Percentiles rank a stretch among this genome's conserved stretches.
Evolutionary conservation across 352 stramenopile species (phyloP).

Genomic region (Pythium phragmiticola): DNA sequence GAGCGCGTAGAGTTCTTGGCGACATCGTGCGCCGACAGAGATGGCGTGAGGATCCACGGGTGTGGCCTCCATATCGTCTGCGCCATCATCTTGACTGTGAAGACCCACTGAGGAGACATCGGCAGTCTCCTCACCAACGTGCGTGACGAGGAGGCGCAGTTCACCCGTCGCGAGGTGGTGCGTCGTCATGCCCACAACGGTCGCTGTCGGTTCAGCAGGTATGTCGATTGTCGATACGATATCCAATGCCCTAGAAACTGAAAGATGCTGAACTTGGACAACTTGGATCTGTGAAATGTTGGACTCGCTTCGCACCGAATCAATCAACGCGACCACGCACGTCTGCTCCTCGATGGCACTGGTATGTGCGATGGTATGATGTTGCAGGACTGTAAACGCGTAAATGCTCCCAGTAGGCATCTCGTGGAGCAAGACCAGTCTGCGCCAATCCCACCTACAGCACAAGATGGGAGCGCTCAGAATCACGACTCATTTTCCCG

Average conservation of each 20-base stretch:
- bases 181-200: not conserved
- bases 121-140: not conserved
- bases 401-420: conserved; percentile 1
- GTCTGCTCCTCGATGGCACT: not conserved
- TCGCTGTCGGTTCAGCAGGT: not conserved
- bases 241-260: not conserved
- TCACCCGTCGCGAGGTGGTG: not conserved
- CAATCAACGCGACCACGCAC: conserved; percentile 4
- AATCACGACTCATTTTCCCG: not conserved
- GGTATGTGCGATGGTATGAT: not conserved
- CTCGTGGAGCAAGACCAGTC: conserved; percentile 14
- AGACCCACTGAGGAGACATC: not conserved
- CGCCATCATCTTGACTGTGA: not conserved
- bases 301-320: not conserved
- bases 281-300: not conserved
- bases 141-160: not conserved
- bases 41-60: not conserved
- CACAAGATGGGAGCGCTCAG: no score
- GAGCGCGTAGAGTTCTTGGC: conserved; percentile 1
- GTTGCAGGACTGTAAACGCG: not conserved
- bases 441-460: conserved; percentile 30
- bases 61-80: not conserved
- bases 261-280: not conserved
- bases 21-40: not conserved
- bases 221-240: not conserved